Base-by-base conservation (phyloP, 2,329 filamentous ascomycete genomes). In the Curvularia lunata region DNA sequence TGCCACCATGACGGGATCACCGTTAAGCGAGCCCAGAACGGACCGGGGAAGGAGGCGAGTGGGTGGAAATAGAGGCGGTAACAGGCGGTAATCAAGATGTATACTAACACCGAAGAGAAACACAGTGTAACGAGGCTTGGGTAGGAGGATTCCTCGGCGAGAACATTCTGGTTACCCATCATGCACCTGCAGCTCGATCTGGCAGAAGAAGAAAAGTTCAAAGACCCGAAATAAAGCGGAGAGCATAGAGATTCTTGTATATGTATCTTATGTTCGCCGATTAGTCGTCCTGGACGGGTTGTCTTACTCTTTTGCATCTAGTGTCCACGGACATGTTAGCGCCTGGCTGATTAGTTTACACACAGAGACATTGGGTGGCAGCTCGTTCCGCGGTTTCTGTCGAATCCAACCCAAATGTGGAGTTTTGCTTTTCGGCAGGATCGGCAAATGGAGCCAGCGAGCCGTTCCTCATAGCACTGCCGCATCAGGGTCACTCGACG, bases 1-100 rank as follows among this genome's bases (percentile, higher is more conserved):
- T 91, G 85, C 75, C 90, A 92, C 37, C 60, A 70, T 16, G 66
- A 65, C 9, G 69, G 63, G 4, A 68, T 32, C 8, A 48, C 54
- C 1, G 62, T 65, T 13, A 73, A 38, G 16, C 61, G 65, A n/a
- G 68, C 66, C 56, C 64, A 65, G 42, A 73, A 64, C 2, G 67
- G 67, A 9, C 68, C 68, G 7, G 67, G 67, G 53, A 62, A 66
- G 8, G 62, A 63, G 16, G 63, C 63, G 19, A 70, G 60, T 6
- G 64, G 66, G 43, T 70, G 67, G 37, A 70, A 66, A 28, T 57
- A 66, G 18, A 68, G 53, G 4, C 58, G 55, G 52, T 65, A 69
- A 12, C 64, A 61, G 50, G 32, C 55, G 19, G 54, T 63, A 18
- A 45, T 47, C 25, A 64, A 32, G n/a, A 57, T 21, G 41, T 66